Evolutionary conservation across 140 eudicot species (phyloP), one percentile per base, ranked within the genome.

Genomic region (Ambrosia hybrid): DNA sequence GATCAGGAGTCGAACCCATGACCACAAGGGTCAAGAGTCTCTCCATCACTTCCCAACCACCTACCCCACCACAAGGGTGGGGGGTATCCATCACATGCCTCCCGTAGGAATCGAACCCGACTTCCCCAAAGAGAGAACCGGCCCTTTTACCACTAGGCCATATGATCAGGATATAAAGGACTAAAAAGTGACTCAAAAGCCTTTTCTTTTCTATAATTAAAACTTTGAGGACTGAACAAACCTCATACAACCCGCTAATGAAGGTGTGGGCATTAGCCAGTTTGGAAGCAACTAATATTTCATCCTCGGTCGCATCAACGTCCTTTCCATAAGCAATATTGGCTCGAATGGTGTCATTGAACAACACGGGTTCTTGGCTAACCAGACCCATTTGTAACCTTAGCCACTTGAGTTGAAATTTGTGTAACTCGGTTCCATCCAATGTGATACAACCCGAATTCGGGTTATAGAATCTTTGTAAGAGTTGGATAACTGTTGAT

Each of bases 321-420:
- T 80, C 97, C 80, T 88, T 91, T n/a, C 97, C 96, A 30, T 86
- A 91, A 3, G 86, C 89, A 58, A 91, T 91, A 83, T 91, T 91
- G 72, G 93, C 85, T 33, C 97, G 83, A 58, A 91, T 86, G n/a
- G 96, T 88, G 67, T 91, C 94, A 39, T 88, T 91, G 30, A 91
- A 91, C 81, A 91, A 81, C 9, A 76, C 77, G 1, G 98, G 98
- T 68, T 92, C 98, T 74, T 89, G 98, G 80, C 96, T 85, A 39
- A 92, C 95, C 3, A 86, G 88, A 5, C 96, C 96, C 93, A 89
- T 86, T 73, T 89, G 96, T 74, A 78, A 80, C 73, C 96, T 84
- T 33, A 89, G 83, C 96, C 96, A 89, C 75, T 84, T 89, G 34
- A 89, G 58, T 46, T 89, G 90, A 21, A 89, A 78, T 46, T 81